Conservation (phyloP, 1,284 basidiomycete genomes). For the Microbotryum violaceum region DNA sequence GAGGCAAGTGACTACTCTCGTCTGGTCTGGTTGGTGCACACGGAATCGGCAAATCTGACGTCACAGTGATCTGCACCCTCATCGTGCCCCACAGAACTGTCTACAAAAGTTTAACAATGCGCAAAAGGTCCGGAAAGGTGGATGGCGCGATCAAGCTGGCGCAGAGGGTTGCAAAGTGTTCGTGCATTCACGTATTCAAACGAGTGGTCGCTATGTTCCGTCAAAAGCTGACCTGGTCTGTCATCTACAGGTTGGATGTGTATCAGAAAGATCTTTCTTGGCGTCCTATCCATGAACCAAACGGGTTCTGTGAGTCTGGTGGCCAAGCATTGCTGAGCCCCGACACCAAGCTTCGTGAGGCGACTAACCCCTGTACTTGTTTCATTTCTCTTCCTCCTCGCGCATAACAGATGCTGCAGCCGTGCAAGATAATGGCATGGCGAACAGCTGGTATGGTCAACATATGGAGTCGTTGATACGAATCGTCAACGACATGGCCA, state of each 20-base stretch:
- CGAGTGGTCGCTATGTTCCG: too few relatives aligned
- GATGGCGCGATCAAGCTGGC: constrained; percentile 9
- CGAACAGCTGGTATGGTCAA: constrained; percentile 10
- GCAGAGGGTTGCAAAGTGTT: constrained; percentile 7
- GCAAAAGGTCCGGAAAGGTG: constrained; percentile 5
- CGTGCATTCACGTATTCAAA: not conserved
- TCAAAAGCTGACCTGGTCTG: not conserved
- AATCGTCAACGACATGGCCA: too few relatives aligned
- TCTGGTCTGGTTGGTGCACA: too few relatives aligned
- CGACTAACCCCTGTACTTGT: too few relatives aligned
- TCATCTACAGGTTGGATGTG: constrained; percentile 3
- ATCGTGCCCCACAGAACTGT: constrained; percentile 1
- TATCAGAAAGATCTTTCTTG: not conserved
- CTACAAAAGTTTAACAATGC: not conserved
- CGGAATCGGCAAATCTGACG: too few relatives aligned
- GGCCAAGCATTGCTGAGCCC: too few relatives aligned
- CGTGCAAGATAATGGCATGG: constrained; percentile 3
- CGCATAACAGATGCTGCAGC: constrained; percentile 1
- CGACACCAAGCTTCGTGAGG: too few relatives aligned
- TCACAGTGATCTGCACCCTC: too few relatives aligned
- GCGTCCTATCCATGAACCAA: constrained; percentile 1
- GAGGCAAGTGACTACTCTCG: not conserved
- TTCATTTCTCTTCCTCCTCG: not conserved
- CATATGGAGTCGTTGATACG: constrained; percentile 1
- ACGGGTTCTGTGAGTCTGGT: constrained; percentile 2